Evolutionary conservation across 306 rosid species (phyloP).

Genomic region (Prunus persica): Prunus_persica_NCBIv2 NC_034011.1:14531501-14532000

Average conservation of each 20-base stretch:
- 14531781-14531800: constrained; percentile 76
- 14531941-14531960: background rate
- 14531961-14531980: background rate
- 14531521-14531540: too few relatives aligned
- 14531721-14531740: constrained; percentile 57
- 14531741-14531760: constrained; percentile 52
- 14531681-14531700: background rate
- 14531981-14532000: too few relatives aligned
- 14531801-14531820: constrained; percentile 49
- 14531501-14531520: too few relatives aligned
- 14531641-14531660: background rate
- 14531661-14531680: background rate
- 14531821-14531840: constrained; percentile 69
- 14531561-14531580: too few relatives aligned
- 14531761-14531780: constrained; percentile 79
- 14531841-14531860: constrained; percentile 56
- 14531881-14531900: constrained; percentile 53
- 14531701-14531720: constrained; percentile 21
- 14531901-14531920: constrained; percentile 56
- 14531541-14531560: too few relatives aligned
- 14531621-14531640: too few relatives aligned
- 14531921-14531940: constrained; percentile 20
- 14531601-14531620: too few relatives aligned
- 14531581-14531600: too few relatives aligned
- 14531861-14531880: constrained; percentile 56